Base-by-base conservation (phyloP, 306 rosid genomes). In the Begonia masoniana region DNA sequence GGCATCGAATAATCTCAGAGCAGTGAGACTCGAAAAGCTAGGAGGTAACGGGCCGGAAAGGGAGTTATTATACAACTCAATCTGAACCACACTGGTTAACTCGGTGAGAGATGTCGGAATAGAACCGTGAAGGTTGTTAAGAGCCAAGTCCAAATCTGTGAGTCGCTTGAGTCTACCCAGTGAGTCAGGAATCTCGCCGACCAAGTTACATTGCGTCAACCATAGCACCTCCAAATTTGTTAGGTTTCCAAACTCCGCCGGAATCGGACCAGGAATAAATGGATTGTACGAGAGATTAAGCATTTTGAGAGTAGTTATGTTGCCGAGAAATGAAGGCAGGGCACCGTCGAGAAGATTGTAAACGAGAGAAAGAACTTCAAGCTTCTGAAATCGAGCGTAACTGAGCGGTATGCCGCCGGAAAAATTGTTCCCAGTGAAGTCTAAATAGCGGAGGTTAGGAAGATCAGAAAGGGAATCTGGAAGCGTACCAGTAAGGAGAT, bases 241-340 rank as follows among this genome's bases (percentile, higher is more conserved):
- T 9, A 91, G 55, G 71, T 83, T 91, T 0, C 94, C 94, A 2
- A 85, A 47, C 63, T 77, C 87, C 54, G 76, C 65, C 2, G 97
- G 92, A 13, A 91, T 69, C 62, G 12, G 71, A 19, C 85, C 80
- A 5, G 92, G 88, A 0, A 14, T 12, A 9, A 82, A 91, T 0
- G 94, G 91, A 60, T 91, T 91, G 63, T 67, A 91, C 3, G 97
- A 91, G 4, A 91, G 79, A 54, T 91, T 91, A 1, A 91, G 87
- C 68, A 65, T 79, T 48, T 57, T 83, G 10, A 91, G 82, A 0
- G 88, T 53, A 9, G 76, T 60, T 15, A 91, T 41, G 67, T 76
- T 91, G 0, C 78, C 85, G 10, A 85, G 70, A 11, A 75, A 68
- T 1, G 91, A n/a, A 0, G 97, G 91, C 1, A 85, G 12, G 2